phyloP scores from a whole-genome alignment of 768 basidiomycete genomes.

The Rhodotorula kratochvilovae region DNA sequence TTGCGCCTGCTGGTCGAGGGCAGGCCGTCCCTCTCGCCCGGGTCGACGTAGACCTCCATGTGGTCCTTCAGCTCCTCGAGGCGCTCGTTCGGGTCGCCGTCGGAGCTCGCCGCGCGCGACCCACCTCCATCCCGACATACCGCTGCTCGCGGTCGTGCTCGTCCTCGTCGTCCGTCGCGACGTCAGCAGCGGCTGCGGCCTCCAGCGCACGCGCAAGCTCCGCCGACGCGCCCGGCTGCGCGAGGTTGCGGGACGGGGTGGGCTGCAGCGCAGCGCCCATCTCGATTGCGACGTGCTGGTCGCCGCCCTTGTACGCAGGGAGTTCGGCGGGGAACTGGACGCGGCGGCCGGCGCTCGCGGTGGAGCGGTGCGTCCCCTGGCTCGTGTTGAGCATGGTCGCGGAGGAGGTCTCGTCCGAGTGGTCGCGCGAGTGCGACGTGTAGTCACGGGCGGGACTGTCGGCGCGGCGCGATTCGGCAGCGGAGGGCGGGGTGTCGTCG shows the following conservation, averaged over 20 bases:
- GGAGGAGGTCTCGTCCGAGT: conserved; percentile 15
- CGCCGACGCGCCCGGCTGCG: conserved; percentile 25
- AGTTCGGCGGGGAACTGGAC: conserved; percentile 33
- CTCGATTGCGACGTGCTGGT: conserved; percentile 27
- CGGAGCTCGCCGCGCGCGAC: conserved; percentile 33
- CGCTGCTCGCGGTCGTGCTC: conserved; percentile 17
- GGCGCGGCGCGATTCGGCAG: background rate
- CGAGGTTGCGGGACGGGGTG: conserved; percentile 15
- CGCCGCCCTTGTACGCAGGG: background rate
- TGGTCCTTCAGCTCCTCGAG: conserved; percentile 28
- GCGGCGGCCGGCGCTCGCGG: background rate
- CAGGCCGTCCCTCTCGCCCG: conserved; percentile 63
- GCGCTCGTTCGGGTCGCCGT: conserved; percentile 32
- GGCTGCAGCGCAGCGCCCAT: conserved; percentile 15
- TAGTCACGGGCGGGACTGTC: background rate
- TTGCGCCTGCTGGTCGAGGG: conserved; percentile 49
- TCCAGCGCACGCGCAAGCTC: conserved; percentile 31
- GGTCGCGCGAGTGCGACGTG: background rate
- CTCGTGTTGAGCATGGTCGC: conserved; percentile 17
- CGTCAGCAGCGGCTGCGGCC: conserved; percentile 14
- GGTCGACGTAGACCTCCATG: conserved; percentile 55
- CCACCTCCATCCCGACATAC: conserved; percentile 10
- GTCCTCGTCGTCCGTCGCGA: background rate
- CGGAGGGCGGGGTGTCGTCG: background rate
- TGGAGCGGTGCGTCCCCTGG: conserved; percentile 4